phyloP scores from a whole-genome alignment of 192 early-diverging fungal species.

The Gorgonomyces haynaldii region DNA sequence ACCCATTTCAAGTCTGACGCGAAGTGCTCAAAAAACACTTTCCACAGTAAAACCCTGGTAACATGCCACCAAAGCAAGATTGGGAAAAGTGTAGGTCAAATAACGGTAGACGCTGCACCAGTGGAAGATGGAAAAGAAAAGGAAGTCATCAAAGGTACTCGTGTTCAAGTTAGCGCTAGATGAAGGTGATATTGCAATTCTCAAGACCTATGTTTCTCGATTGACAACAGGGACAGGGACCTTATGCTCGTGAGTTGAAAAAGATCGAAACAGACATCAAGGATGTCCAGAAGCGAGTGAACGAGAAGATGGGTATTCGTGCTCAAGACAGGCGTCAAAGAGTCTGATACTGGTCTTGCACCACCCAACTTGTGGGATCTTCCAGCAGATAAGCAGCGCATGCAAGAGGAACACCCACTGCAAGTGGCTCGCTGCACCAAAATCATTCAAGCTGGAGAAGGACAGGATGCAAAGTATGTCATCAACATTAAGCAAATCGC shows the following conservation, averaged over 20 bases:
- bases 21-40: background rate
- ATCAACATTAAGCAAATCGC: slow-evolving; percentile 99
- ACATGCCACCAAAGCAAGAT: slow-evolving; percentile 79
- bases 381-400: slow-evolving; percentile 95
- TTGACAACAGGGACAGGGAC: slow-evolving; percentile 76
- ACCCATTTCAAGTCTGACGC: background rate
- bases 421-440: slow-evolving; percentile 98
- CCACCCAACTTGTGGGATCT: slow-evolving; percentile 98
- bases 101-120: slow-evolving; percentile 60
- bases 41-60: background rate
- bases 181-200: slow-evolving; percentile 80
- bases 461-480: slow-evolving; percentile 89
- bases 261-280: slow-evolving; percentile 89
- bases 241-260: slow-evolving; percentile 92
- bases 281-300: slow-evolving; percentile 95
- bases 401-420: slow-evolving; percentile 88
- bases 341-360: slow-evolving; percentile 95
- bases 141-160: slow-evolving; percentile 67
- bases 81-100: slow-evolving; percentile 91
- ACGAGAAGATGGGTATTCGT: slow-evolving; percentile 85
- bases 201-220: slow-evolving; percentile 80
- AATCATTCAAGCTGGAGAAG: slow-evolving; percentile 86
- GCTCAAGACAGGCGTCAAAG: slow-evolving; percentile 70
- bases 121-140: slow-evolving; percentile 66
- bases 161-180: slow-evolving; percentile 53